A percentile compares a stretch with the other conserved stretches of the same genome.
Conservation (phyloP, 2,329 filamentous ascomycete genomes). For the Erysiphe pulchra region DNA sequence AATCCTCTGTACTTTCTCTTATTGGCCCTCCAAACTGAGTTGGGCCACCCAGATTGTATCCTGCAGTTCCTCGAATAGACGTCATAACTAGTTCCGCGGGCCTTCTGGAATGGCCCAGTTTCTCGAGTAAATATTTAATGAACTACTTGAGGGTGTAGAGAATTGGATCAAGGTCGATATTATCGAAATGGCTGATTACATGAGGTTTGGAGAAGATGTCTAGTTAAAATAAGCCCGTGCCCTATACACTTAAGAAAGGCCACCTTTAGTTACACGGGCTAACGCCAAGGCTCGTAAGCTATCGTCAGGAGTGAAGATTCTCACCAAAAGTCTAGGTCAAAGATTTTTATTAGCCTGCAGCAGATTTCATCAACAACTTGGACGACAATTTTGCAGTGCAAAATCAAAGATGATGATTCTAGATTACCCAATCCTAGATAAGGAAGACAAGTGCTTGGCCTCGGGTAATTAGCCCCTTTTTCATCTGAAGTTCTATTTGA, state of each 20-base stretch:
- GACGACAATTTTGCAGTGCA: too few relatives aligned
- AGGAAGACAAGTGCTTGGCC: too few relatives aligned
- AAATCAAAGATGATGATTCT: too few relatives aligned
- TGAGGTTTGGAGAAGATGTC: neutral
- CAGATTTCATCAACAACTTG: too few relatives aligned
- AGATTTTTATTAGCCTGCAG: too few relatives aligned
- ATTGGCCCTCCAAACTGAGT: constrained; percentile 14
- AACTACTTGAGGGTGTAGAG: too few relatives aligned
- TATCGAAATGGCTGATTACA: neutral
- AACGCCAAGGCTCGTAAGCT: too few relatives aligned
- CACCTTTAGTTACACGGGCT: neutral
- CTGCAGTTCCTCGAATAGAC: constrained; percentile 29
- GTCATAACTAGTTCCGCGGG: constrained; percentile 19
- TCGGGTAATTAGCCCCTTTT: too few relatives aligned
- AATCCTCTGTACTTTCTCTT: constrained; percentile 13
- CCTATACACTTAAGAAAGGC: neutral
- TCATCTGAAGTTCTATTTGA: too few relatives aligned
- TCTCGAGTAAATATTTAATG: neutral
- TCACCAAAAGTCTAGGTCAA: too few relatives aligned
- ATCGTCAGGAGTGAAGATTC: too few relatives aligned
- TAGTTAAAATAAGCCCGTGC: neutral
- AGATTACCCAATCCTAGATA: too few relatives aligned
- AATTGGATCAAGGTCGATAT: neutral
- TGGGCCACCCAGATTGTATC: constrained; percentile 16
- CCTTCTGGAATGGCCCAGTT: neutral